Conservation (phyloP, 371 early-diverging fungal genomes). For the Mortierella sp. region DNA sequence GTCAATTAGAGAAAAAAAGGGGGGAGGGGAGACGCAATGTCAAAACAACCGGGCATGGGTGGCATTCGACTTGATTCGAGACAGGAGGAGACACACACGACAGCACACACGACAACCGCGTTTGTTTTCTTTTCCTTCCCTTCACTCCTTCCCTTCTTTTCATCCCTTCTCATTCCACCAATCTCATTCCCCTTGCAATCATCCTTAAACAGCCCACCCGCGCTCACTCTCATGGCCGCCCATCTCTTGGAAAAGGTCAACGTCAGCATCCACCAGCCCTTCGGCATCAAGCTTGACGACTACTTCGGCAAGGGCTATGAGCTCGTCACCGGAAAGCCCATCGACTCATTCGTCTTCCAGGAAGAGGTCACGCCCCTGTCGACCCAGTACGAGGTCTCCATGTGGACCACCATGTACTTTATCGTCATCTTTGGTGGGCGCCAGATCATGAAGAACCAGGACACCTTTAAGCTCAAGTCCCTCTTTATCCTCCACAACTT, state of each 20-base stretch:
- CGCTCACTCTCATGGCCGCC: slow-evolving; percentile 34
- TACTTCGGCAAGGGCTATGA: slow-evolving; percentile 65
- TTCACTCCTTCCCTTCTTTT: not conserved
- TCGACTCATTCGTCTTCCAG: slow-evolving; percentile 67
- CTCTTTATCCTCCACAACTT: slow-evolving; percentile 84
- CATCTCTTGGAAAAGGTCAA: slow-evolving; percentile 59
- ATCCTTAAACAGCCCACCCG: not conserved
- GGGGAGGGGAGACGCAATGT: too few species aligned
- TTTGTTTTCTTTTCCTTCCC: too few species aligned
- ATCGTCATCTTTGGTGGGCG: slow-evolving; percentile 82
- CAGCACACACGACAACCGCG: too few species aligned
- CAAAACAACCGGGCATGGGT: too few species aligned
- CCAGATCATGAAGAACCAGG: slow-evolving; percentile 70
- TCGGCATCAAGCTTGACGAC: slow-evolving; percentile 68
- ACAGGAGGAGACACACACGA: too few species aligned
- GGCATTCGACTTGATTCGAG: too few species aligned
- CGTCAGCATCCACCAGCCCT: slow-evolving; percentile 66
- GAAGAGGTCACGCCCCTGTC: slow-evolving; percentile 77
- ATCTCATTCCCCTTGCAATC: not conserved
- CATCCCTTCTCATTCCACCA: slow-evolving; percentile 5
- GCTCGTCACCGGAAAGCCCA: slow-evolving; percentile 61
- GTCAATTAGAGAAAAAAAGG: too few species aligned
- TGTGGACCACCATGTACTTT: slow-evolving; percentile 71
- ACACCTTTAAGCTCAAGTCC: slow-evolving; percentile 74
- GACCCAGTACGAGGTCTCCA: slow-evolving; percentile 70